These are phyloP conservation scores for Aspergillus ellipticus DNA, from an alignment of 495 filamentous ascomycete species.

Conservation along the genomic window DNA sequence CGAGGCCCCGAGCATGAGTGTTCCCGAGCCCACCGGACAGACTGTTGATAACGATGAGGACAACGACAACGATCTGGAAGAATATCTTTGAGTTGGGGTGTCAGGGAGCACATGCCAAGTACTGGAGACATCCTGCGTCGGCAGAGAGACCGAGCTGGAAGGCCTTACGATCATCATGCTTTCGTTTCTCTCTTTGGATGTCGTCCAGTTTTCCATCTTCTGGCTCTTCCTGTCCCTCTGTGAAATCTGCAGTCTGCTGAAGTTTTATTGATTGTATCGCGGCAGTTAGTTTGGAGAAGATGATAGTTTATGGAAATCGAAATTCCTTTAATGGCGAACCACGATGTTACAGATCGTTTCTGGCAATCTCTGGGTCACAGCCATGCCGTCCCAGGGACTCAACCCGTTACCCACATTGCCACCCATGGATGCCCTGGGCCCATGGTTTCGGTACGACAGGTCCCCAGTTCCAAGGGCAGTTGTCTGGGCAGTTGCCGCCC, in stretches of 20 bases:
- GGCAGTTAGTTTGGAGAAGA: not conserved
- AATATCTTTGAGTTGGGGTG: slow-evolving; percentile 8
- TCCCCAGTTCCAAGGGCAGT: no score
- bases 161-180: no score
- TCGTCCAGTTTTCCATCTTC: no score
- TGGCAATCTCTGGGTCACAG: not conserved
- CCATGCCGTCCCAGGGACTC: not conserved
- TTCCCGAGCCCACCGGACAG: slow-evolving; percentile 8
- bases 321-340: not conserved
- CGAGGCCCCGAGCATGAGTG: slow-evolving; percentile 4
- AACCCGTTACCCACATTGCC: not conserved
- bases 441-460: not conserved
- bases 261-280: no score
- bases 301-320: not conserved
- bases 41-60: slow-evolving; percentile 18
- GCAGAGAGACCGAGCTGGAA: not conserved
- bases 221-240: no score
- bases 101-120: not conserved
- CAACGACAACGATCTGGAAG: slow-evolving; percentile 13
- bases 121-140: not conserved
- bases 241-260: no score
- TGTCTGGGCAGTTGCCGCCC: no score
- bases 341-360: not conserved
- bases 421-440: slow-evolving; percentile 12
- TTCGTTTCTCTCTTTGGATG: no score